These are phyloP conservation scores for Tetracladium maxilliforme DNA, from an alignment of 2,329 filamentous ascomycete species.

Conservation along the genomic window DNA sequence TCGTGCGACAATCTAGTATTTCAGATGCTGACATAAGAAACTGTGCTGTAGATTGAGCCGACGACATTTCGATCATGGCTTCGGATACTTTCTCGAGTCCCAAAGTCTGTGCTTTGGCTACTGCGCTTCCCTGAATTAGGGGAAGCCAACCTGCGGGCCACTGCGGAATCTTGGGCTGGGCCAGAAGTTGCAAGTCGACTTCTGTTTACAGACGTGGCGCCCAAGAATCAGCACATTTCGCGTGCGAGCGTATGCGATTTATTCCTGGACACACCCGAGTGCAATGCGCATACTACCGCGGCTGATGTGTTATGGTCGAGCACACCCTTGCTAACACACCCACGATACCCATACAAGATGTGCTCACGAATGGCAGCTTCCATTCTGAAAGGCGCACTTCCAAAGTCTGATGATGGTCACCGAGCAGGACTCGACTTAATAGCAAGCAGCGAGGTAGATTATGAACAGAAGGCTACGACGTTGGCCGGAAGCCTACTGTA, in stretches of 20 bases:
- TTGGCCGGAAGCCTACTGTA: slow-evolving; percentile 54
- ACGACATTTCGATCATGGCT: slow-evolving; percentile 94
- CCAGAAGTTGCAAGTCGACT: slow-evolving; percentile 74
- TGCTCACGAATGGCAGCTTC: slow-evolving; percentile 96
- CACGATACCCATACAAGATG: slow-evolving; percentile 95
- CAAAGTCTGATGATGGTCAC: slow-evolving; percentile 51
- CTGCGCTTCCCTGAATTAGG: slow-evolving; percentile 93
- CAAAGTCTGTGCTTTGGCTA: slow-evolving; percentile 86
- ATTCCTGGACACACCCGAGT: slow-evolving; percentile 94
- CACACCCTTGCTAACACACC: slow-evolving; percentile 79
- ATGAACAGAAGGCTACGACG: slow-evolving; percentile 62
- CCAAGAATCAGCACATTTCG: slow-evolving; percentile 86
- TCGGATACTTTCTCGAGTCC: slow-evolving; percentile 71
- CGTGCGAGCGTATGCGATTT: slow-evolving; percentile 85
- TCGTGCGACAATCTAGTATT: neutral
- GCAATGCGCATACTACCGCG: slow-evolving; percentile 94
- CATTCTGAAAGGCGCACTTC: slow-evolving; percentile 80
- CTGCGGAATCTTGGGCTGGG: slow-evolving; percentile 72
- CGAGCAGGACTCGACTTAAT: slow-evolving; percentile 63
- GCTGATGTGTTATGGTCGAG: slow-evolving; percentile 95
- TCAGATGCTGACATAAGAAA: slow-evolving; percentile 10
- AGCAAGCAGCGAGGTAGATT: slow-evolving; percentile 62
- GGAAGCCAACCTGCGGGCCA: slow-evolving; percentile 69
- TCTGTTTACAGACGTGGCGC: slow-evolving; percentile 91
- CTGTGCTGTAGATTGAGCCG: slow-evolving; percentile 85